Conservation (phyloP, 352 stramenopile genomes). For the Phytopythium mirpurense region DNA sequence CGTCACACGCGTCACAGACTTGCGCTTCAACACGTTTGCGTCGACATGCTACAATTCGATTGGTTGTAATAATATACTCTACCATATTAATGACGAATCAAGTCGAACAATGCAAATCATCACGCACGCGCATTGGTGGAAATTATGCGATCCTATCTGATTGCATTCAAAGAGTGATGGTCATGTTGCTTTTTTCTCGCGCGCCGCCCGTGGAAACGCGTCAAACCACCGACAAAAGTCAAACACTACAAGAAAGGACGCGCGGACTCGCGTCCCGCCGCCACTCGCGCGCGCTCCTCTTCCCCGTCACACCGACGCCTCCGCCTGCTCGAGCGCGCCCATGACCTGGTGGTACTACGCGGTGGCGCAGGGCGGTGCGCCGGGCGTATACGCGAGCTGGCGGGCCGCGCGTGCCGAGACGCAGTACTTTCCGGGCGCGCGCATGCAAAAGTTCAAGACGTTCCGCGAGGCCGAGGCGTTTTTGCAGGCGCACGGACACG, state of each 20-base stretch:
- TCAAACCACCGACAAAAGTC: neutral
- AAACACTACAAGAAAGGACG: too few relatives aligned
- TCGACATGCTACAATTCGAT: too few relatives aligned
- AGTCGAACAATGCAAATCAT: neutral
- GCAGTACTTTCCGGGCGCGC: constrained; percentile 26
- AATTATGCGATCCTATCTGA: neutral
- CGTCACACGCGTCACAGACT: too few relatives aligned
- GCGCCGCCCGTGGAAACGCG: neutral
- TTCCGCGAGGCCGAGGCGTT: constrained; percentile 7
- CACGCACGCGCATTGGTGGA: neutral
- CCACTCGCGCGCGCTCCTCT: neutral
- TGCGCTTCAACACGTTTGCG: too few relatives aligned
- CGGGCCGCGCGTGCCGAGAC: constrained; percentile 26
- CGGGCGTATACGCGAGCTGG: constrained; percentile 39
- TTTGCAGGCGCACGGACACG: neutral
- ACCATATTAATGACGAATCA: too few relatives aligned
- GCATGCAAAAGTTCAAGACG: constrained; percentile 37
- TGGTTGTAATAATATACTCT: too few relatives aligned
- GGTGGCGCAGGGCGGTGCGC: constrained; percentile 26
- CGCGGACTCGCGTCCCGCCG: too few relatives aligned
- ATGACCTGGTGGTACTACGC: constrained; percentile 30
- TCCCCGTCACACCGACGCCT: neutral
- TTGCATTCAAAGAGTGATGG: neutral
- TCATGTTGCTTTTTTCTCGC: constrained; percentile 7
- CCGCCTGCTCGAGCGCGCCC: neutral